Evolutionary conservation across 2,329 filamentous ascomycete genomes (phyloP), one percentile per base, ranked within the genome.

Genomic region (Xylaria sp.): DNA sequence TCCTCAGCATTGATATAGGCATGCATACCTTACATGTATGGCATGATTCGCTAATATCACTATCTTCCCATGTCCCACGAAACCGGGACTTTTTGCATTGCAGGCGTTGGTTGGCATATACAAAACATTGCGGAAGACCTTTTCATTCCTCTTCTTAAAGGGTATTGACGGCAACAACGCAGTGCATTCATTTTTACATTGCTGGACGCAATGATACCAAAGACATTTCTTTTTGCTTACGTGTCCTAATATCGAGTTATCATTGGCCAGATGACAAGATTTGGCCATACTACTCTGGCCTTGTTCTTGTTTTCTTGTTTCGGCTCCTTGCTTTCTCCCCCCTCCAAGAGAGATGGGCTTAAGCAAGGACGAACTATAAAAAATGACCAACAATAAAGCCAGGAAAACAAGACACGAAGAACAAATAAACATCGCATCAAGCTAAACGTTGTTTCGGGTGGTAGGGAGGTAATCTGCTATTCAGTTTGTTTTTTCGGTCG

Each of bases 21-120:
- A 72, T 61, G 31, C 49, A 55, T 55, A 62, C 68, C 71, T 68
- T 70, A 31, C 5, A 31, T 31, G 28, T 31, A 31, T 31, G 62
- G 65, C 53, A 67, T 69, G 66, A 63, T 64, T 69, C 64, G 64
- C 56, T 72, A 72, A 72, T 72, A 38, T 31, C 14, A 45, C 11
- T 45, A 57, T 49, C 70, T 57, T 64, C 62, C 63, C 56, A 61
- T 23, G 33, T 57, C 63, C 64, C 54, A 60, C 64, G n/a, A n/a
- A n/a, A n/a, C n/a, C n/a, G n/a, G n/a, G n/a, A n/a, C 9, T 31
- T 64, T 69, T 72, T 72, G 71, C 71, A 73, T 73, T 70, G 69
- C 61, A 69, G 66, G 61, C 71, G 71, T 73, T 72, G 71, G 66
- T 62, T 69, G 71, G 71, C 57, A 69, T 69, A 72, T 70, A 73